Evolutionary conservation across 2,329 filamentous ascomycete genomes (phyloP), one percentile per base, ranked within the genome.

Genomic region (Botrytis galanthina): DNA sequence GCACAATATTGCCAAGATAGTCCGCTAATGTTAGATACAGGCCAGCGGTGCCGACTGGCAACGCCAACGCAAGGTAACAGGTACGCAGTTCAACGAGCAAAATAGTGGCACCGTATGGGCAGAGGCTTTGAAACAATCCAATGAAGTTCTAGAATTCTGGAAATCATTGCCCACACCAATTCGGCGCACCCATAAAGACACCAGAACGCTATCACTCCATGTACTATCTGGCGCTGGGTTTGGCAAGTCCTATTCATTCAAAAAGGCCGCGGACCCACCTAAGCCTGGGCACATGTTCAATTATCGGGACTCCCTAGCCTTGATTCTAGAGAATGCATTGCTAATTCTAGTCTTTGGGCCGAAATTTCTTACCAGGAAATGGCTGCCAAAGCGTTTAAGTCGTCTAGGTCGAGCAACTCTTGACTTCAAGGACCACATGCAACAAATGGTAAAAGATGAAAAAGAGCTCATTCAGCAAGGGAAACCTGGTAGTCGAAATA

Each of bases 21-120:
- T n/a, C n/a, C n/a, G n/a, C n/a, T n/a, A n/a, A n/a, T n/a, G n/a
- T n/a, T n/a, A n/a, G n/a, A n/a, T n/a, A n/a, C n/a, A 60, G 54
- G n/a, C 68, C 39, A 32, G n/a, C 1, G 54, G 54, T 2, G 68
- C n/a, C n/a, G 68, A 70, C 32, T 70, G 68, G 68, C 68, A 70
- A 46, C 51, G 68, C n/a, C 54, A 70, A 44, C 54, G 54, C 10
- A 59, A 46, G 16, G 59, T 70, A 12, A 61, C 39, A 10, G 42
- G 51, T 7, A 10, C 68, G 2, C 51, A 39, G 4, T 60, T 70
- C 26, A 61, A 70, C 37, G 68, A 70, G 2, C 68, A 60, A 44
- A 70, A 46, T 22, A 70, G 39, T 12, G 10, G 39, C 14, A 39
- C 32, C 0, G 39, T 70, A 32, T 70, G 68, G 68, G 61, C n/a